Conservation (phyloP, 176 grass and related monocot genomes). For the Miscanthus lutarioriparius region DNA sequence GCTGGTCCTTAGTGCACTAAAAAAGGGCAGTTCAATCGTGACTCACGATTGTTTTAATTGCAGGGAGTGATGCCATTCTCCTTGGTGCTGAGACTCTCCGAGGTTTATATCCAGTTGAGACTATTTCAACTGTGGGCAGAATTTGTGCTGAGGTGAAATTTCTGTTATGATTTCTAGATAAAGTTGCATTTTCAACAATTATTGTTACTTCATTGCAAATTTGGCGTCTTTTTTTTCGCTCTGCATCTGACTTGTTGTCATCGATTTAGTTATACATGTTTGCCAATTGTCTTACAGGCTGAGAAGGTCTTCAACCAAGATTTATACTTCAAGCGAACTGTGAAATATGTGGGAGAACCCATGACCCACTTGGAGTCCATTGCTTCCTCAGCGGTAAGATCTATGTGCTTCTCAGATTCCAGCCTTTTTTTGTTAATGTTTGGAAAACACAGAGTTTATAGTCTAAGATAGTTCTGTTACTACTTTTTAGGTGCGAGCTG, state of each 20-base stretch:
- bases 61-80: constrained; percentile 97
- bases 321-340: constrained; percentile 86
- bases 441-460: background rate
- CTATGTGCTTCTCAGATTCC: background rate
- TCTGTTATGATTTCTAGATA: constrained; percentile 27
- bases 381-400: constrained; percentile 85
- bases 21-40: constrained; percentile 4
- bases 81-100: constrained; percentile 97
- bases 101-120: constrained; percentile 95
- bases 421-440: constrained; percentile 17
- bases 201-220: background rate
- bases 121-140: constrained; percentile 89
- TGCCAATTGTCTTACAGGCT: constrained; percentile 47
- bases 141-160: constrained; percentile 90
- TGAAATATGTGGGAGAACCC: constrained; percentile 92
- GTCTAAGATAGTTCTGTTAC: constrained; percentile 22
- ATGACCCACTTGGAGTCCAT: constrained; percentile 99
- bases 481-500: constrained; percentile 80
- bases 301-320: constrained; percentile 99
- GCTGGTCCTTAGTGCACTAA: background rate
- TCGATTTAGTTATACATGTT: constrained; percentile 19
- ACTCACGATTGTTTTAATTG: constrained; percentile 26
- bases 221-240: background rate
- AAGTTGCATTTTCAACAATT: background rate
- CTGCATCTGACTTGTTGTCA: constrained; percentile 1